Base-by-base conservation (phyloP, 352 stramenopile species). In the Phytophthora tentaculata region DNA sequence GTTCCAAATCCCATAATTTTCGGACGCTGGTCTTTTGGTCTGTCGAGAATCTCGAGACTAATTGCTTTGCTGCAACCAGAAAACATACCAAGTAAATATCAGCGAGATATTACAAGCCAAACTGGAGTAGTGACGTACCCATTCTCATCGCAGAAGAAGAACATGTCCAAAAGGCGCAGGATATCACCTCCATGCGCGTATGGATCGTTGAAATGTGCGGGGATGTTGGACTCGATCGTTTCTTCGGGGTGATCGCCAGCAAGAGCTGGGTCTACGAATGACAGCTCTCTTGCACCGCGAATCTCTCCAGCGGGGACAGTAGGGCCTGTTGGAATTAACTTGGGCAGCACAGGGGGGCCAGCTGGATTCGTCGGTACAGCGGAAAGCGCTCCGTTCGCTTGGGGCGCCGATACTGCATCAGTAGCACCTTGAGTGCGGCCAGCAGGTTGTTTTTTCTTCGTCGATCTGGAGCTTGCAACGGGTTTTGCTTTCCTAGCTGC, bases 1-100 rank as follows among this genome's bases (percentile, higher is more conserved):
- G 88, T 94, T 35, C 88, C 88, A 64, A 95, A 94, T 0, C 84
- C 88, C 85, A 94, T 95, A 45, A 95, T 94, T 61, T 84, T 81
- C 20, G 84, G 85, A 9, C 88, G 79, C 56, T 94, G 75, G 12
- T 94, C 79, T 59, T 88, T 90, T 10, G 85, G 86, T 17, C 76
- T 77, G 43, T 95, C 88, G 28, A 95, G 68, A 59, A 95, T 83
- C 52, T 95, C 88, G 23, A 95, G 79, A 35, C 83, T 91, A 29
- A 95, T 88, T 7, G 85, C 67, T 43, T 85, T 89, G 17, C 87
- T 95, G 52, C 13, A 56, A 57, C 29, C 35, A 23, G 60, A 61
- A 57, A 53, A 57, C 41, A 55, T 20, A 50, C 4, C 22, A 55
- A 56, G 23, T 20, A 17, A 43, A 1, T 16, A 16, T 61, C 12